Base-by-base conservation (phyloP, 2,329 filamentous ascomycete species). In the Ramichloridium luteum region DNA sequence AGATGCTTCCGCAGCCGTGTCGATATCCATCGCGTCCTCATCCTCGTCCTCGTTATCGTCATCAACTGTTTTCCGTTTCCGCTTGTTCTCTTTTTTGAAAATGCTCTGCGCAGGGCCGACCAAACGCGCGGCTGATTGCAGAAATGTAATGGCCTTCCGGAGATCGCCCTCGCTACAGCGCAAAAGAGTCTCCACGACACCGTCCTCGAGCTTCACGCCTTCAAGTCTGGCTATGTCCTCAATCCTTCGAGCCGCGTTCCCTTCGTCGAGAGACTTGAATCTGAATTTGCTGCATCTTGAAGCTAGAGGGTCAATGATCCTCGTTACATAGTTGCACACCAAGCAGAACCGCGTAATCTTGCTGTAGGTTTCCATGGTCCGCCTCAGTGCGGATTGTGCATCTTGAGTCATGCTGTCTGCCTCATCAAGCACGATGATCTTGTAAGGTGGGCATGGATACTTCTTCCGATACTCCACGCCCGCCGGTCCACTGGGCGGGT, bases 361-460 rank as follows among this genome's bases (percentile, higher is more conserved):
- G 57, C 74, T 82, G 59, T 96, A 96, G 27, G 85, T 93, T 62
- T 99, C 90, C 90, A 99, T 99, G 2, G 90, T 98, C 33, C 92
- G 72, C 43, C 90, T 72, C 35, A 98, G 67, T 4, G 92, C 90
- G 38, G 77, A 82, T 64, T 98, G 90, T 9, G 90, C 90, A 60
- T 98, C 92, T 58, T 96, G 88, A 23, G 90, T 98, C 88, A 99
- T 96, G 45, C 80, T 90, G 57, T 99, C 90, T 45, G 90, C 90
- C 63, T 98, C 90, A 59, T 98, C 90, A 37, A 99, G 74, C 39
- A 99, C 84, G 53, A 98, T 88, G 54, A 99, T 93, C 64, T 98
- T 99, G 67, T 94, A 98, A 0, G 90, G 90, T 13, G 90, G 90
- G 54, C 88, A 96, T 1, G 90, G 86, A 51, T 93, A 94, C 52